Base-by-base conservation (phyloP, 371 early-diverging fungal species). In the Rhizomucor miehei region DNA sequence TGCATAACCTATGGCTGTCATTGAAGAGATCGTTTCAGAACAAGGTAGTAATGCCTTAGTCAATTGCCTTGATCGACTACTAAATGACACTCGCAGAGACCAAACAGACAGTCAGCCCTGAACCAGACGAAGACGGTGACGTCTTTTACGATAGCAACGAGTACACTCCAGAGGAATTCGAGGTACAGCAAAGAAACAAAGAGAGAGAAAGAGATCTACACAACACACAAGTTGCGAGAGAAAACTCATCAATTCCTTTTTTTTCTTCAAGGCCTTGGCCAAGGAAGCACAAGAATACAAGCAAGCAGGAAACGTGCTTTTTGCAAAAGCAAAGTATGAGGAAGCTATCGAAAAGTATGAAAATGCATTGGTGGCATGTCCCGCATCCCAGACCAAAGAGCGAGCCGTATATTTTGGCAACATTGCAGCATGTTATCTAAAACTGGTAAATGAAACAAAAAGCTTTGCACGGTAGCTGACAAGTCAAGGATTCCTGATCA, bases 381-480 rank as follows among this genome's bases (percentile, higher is more conserved):
- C 89, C 9, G 39, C 46, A 9, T 52, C 68, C 13, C 48, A 53
- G 44, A 44, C 37, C 3, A 60, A 73, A 44, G 82, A 84, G 37
- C 59, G 81, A 20, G 82, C 87, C 0, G 57, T 87, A 1, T 85
- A 77, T 51, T 75, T 76, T 57, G 68, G 75, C 35, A 89, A 89
- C 50, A 83, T 88, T 44, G 88, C 84, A 24, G 88, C 89, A 2
- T 89, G 88, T 55, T 66, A 86, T 44, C 60, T 88, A 51, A 84
- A 86, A 61, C 60, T 73, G 63, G 84, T 77, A 72, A 62, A 34
- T 37, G 12, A 10, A 21, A 44, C 2, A 10, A 29, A 12, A 1
- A 44, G 49, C 14, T 48, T 35, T 50, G 37, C 4, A 29, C n/a
- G 12, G n/a, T n/a, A n/a, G n/a, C n/a, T n/a, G n/a, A n/a, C n/a